Conservation (phyloP, 2,329 filamentous ascomycete species). For the Laburnicola sp. region DNA sequence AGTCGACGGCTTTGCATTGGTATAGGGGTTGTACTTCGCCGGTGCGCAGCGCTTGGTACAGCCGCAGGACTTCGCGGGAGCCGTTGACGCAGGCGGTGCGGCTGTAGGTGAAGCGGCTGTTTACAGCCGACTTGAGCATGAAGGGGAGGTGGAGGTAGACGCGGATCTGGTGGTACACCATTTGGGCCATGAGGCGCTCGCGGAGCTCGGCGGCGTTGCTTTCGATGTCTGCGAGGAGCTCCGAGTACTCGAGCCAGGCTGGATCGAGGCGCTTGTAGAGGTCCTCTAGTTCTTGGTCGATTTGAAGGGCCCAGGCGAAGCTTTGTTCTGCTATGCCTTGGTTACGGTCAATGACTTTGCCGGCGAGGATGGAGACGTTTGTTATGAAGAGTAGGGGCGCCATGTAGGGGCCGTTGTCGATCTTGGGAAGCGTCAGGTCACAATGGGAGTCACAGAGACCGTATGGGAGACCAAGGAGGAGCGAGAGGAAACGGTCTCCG, state of each 20-base stretch:
- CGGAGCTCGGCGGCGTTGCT: conserved; percentile 42
- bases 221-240: conserved; percentile 32
- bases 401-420: conserved; percentile 29
- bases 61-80: conserved; percentile 46
- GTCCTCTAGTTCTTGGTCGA: conserved; percentile 50
- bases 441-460: conserved; percentile 47
- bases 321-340: conserved; percentile 43
- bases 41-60: conserved; percentile 46
- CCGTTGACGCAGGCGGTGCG: conserved; percentile 47
- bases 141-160: conserved; percentile 53
- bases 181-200: conserved; percentile 47
- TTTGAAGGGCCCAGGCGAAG: conserved; percentile 45
- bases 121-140: conserved; percentile 46
- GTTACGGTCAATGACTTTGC: conserved; percentile 50
- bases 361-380: conserved; percentile 45
- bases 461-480: conserved; percentile 59
- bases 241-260: conserved; percentile 44
- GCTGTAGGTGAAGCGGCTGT: conserved; percentile 45
- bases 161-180: conserved; percentile 51
- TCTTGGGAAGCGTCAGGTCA: conserved; percentile 36
- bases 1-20: conserved; percentile 53
- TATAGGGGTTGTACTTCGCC: conserved; percentile 44
- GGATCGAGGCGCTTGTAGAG: conserved; percentile 44
- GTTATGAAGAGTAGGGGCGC: conserved; percentile 40
- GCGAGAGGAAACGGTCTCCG: conserved; percentile 55